Base-by-base conservation (phyloP, 768 basidiomycete species). In the Pisolithus sp. region DNA sequence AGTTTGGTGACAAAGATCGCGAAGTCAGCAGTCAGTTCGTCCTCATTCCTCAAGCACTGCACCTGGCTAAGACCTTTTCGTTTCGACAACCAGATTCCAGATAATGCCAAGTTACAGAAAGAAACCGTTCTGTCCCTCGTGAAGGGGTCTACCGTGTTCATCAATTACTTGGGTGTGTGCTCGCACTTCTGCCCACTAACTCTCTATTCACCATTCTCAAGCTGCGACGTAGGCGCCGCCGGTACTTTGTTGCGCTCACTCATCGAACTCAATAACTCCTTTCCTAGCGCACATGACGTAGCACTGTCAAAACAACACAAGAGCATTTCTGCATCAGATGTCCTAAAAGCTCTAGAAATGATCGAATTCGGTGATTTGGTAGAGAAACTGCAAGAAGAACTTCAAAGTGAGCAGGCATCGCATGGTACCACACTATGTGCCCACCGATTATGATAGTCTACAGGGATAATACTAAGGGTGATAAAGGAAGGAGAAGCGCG, bases 61-160 rank as follows among this genome's bases (percentile, higher is more conserved):
- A 9, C 42, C 37, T 42, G 3, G 15, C 34, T 34, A n/a, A 13
- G 20, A 26, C 15, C 9, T 10, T 37, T 8, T 50, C 48, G 42
- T n/a, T n/a, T 24, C 12, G 12, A 42, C 34, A 43, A 13, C 2
- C 51, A 94, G 93, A 71, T 95, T 3, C 90, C 92, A 6, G 85
- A 91, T 0, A 85, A 82, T 58, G 79, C 85, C 12, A 95, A 95
- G 63, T 68, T 96, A 51, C 89, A 93, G 60, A 95, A 93, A 56
- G 95, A 97, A 53, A 88, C 89, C 0, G 82, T 93, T 0, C 66
- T 88, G 1, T 89, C 92, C 12, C 75, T 96, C 9, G 76, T 88
- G 13, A 93, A 93, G 64, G 86, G 86, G 28, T 91, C 93, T 4
- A 94, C 94, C 0, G 87, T 97, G 48, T 98, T 97, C 67, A 93